Evolutionary conservation across 2,329 filamentous ascomycete species (phyloP).

Genomic region (Diaporthe vexans): DNA sequence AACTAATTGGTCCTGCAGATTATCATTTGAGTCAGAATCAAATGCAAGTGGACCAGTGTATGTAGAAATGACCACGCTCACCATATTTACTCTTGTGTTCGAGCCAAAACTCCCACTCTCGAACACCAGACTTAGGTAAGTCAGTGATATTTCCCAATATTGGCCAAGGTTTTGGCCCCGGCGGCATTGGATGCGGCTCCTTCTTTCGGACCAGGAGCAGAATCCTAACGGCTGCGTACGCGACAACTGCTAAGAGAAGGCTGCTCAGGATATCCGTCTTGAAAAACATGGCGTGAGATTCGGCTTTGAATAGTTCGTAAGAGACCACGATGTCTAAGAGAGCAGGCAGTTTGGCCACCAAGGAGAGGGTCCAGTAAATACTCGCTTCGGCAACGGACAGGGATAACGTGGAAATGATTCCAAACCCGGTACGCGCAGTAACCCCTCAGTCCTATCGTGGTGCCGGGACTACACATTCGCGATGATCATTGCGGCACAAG

Average conservation of each 20-base stretch:
- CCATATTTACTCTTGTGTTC: constrained; percentile 29
- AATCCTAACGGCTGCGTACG: constrained; percentile 13
- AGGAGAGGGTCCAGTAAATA: constrained; percentile 9
- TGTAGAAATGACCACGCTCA: neutral
- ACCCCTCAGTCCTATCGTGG: neutral
- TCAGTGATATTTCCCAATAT: constrained; percentile 26
- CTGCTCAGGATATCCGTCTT: constrained; percentile 5
- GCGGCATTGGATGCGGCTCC: constrained; percentile 10
- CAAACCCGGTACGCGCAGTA: neutral
- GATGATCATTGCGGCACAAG: neutral
- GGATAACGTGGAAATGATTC: neutral
- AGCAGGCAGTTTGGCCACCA: neutral
- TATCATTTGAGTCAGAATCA: neutral
- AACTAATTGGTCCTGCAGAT: constrained; percentile 31
- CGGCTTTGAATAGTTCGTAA: neutral
- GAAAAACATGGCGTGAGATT: neutral
- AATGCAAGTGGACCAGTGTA: neutral
- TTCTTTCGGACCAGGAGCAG: neutral
- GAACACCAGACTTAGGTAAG: constrained; percentile 12
- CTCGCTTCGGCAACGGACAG: neutral
- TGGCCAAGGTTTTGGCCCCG: constrained; percentile 34
- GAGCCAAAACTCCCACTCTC: constrained; percentile 32
- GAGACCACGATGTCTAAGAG: neutral
- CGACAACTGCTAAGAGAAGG: constrained; percentile 8
- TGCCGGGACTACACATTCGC: neutral